A percentile compares a stretch with the other conserved stretches of the same genome.
Conservation (phyloP, 23 red algal genomes). For the Agarophyton chilense region DNA sequence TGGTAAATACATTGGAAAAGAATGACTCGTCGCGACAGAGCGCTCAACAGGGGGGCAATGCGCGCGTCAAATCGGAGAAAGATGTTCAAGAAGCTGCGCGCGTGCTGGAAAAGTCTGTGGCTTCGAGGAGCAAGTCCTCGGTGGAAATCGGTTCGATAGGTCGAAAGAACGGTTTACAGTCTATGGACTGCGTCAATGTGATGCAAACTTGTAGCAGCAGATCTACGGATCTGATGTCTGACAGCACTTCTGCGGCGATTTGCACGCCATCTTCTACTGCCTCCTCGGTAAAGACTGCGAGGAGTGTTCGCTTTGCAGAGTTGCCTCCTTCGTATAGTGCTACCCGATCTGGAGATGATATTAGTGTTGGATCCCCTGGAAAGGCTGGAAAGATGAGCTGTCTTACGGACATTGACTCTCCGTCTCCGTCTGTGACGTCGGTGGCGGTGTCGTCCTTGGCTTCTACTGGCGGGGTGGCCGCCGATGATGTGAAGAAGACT, state of each 20-base stretch:
- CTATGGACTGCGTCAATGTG: neutral
- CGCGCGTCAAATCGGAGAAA: neutral
- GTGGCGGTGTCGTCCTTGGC: neutral
- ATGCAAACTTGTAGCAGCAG: neutral
- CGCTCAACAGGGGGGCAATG: neutral
- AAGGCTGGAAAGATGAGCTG: neutral
- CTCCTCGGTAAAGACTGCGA: slow-evolving; percentile 6
- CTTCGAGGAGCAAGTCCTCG: neutral
- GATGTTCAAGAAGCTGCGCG: slow-evolving; percentile 11
- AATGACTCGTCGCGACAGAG: neutral
- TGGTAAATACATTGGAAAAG: neutral
- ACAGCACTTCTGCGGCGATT: neutral
- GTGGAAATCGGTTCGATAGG: neutral
- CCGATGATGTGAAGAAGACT: neutral
- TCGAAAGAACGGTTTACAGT: slow-evolving; percentile 3
- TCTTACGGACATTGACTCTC: neutral
- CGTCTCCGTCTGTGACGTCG: neutral
- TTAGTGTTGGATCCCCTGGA: neutral
- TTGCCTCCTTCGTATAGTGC: slow-evolving; percentile 64
- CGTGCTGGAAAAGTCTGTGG: neutral
- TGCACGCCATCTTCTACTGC: neutral
- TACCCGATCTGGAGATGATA: slow-evolving; percentile 9
- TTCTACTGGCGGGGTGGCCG: neutral
- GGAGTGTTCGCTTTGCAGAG: slow-evolving; percentile 64
- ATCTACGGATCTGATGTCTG: neutral